phyloP scores from a whole-genome alignment of 2,329 filamentous ascomycete genomes.

The Penicillium sp. region DNA sequence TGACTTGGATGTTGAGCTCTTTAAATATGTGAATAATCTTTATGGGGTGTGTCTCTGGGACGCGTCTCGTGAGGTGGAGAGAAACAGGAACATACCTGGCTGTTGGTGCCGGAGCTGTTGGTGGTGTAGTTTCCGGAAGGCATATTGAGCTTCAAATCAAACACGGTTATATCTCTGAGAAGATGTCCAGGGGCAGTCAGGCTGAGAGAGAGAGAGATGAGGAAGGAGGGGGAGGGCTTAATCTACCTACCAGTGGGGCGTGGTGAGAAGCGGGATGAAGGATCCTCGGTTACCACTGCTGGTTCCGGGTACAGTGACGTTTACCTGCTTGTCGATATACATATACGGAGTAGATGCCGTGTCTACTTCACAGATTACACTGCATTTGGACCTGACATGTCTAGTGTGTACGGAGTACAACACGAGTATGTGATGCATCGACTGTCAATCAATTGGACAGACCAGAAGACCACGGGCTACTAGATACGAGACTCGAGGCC shows the following conservation, averaged over 20 bases:
- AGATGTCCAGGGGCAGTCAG: not conserved
- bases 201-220: not conserved
- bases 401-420: not conserved
- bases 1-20: not conserved
- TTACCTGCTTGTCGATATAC: not conserved
- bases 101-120: slow-evolving; percentile 61
- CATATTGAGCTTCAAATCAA: slow-evolving; percentile 11
- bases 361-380: not conserved
- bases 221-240: not conserved
- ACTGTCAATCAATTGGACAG: not conserved
- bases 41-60: no score
- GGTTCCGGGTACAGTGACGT: not conserved
- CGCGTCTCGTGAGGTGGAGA: not conserved
- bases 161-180: not conserved
- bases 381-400: not conserved
- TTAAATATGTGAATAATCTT: no score
- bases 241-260: no score
- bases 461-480: not conserved
- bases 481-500: no score
- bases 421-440: not conserved
- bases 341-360: no score
- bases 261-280: not conserved
- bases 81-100: slow-evolving; percentile 50
- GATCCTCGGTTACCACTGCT: not conserved
- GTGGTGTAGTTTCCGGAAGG: slow-evolving; percentile 38